Evolutionary conservation across 768 basidiomycete genomes (phyloP), one percentile per base, ranked within the genome.

Genomic region (Lanmaoa pseudosensibilis): DNA sequence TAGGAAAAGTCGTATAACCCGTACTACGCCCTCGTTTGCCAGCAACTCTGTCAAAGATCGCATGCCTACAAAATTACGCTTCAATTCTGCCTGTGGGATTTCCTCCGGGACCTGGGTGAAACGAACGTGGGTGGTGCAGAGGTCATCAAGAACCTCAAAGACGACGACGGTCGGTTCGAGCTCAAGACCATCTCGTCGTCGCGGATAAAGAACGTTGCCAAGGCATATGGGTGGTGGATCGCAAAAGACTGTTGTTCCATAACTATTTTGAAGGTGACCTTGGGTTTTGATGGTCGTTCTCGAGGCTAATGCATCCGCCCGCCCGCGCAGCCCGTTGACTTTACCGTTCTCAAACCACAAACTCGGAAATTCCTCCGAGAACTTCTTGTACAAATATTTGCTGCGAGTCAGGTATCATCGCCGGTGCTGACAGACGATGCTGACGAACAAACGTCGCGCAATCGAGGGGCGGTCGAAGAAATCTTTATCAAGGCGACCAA

Each of bases 31-130:
- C 84, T 98, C 46, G 87, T 98, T 37, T 85, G 85, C 59, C 88
- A 92, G 62, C 86, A 92, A 13, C 84, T 98, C 30, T 91, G 92
- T 66, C 78, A 80, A 10, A 76, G 75, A 10, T 86, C 93, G 0
- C 93, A 96, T 68, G 83, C 88, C 5, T 87, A 94, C 77, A 91
- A 85, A 65, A 88, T 98, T 63, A 98, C 97, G 2, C 77, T 98
- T 21, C 97, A 98, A 66, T 98, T 92, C 70, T 92, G 87, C 63
- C 74, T 98, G 7, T 99, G 97, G 97, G 97, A 99, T 69, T 95
- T 98, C 69, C 74, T 98, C 30, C 88, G 96, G 10, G 92, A 92
- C 57, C 76, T 98, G 43, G 96, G 94, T 13, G 93, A 97, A 72
- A 81, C 78, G 11, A 81, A 74, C 32, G 90, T 94, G 36, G 92